A percentile compares a stretch with the other conserved stretches of the same genome.
phyloP scores from a whole-genome alignment of 345 rosid species.

The Nephelium lappaceum region DNA sequence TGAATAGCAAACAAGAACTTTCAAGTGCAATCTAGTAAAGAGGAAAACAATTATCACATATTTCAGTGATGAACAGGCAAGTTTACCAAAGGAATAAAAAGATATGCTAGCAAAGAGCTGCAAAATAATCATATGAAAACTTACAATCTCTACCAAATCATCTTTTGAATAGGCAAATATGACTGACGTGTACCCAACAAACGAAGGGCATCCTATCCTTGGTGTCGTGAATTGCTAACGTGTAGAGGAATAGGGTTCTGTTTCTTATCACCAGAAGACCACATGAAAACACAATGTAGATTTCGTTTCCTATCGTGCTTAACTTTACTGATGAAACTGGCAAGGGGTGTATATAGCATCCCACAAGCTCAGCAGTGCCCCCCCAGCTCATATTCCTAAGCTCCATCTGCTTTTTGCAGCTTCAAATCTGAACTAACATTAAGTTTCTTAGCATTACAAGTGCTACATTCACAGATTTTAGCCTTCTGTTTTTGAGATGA shows the following conservation, averaged over 20 bases:
- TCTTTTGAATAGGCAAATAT: slow-evolving; percentile 48
- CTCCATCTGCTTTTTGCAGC: slow-evolving; percentile 39
- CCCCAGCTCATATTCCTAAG: slow-evolving; percentile 48
- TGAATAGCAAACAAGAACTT: slow-evolving; percentile 56
- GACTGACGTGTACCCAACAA: slow-evolving; percentile 63
- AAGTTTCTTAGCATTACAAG: slow-evolving; percentile 29
- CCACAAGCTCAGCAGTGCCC: slow-evolving; percentile 53
- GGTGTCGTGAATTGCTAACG: slow-evolving; percentile 49
- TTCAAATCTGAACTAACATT: slow-evolving; percentile 36
- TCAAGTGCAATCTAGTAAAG: slow-evolving; percentile 58
- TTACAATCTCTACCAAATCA: slow-evolving; percentile 49
- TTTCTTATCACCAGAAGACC: slow-evolving; percentile 44
- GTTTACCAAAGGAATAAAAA: slow-evolving; percentile 6
- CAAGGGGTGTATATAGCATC: slow-evolving; percentile 77
- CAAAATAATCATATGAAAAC: slow-evolving; percentile 12
- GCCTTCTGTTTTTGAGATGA: slow-evolving; percentile 32
- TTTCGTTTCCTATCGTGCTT: slow-evolving; percentile 50
- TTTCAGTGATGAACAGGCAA: slow-evolving; percentile 5
- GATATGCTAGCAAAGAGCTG: slow-evolving; percentile 5
- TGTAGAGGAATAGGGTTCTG: slow-evolving; percentile 67
- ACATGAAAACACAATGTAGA: slow-evolving; percentile 66
- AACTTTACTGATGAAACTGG: slow-evolving; percentile 61
- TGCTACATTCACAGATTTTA: slow-evolving; percentile 25
- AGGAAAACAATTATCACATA: slow-evolving; percentile 10
- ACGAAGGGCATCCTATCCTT: slow-evolving; percentile 65